phyloP scores from a whole-genome alignment of 116 monocot genomes.

The Thalassia testudinum region DNA sequence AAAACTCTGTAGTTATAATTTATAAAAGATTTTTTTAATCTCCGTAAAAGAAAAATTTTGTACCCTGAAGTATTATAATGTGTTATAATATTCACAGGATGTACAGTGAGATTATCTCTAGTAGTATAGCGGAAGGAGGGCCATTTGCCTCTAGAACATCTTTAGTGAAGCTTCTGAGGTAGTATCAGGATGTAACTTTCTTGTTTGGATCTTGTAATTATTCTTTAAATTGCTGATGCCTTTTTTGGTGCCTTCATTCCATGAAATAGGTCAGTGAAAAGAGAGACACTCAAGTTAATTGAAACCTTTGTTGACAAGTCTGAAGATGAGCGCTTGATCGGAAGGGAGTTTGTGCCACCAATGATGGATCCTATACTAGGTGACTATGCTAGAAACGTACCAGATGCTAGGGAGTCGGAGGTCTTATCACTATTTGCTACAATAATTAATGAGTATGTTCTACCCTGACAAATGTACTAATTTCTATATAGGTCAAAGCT shows the following conservation, averaged over 20 bases:
- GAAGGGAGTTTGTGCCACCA: slow-evolving; percentile 96
- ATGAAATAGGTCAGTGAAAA: slow-evolving; percentile 77
- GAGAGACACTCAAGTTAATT: slow-evolving; percentile 90
- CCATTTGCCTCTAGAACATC: slow-evolving; percentile 94
- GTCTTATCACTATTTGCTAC: slow-evolving; percentile 91
- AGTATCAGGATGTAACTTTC: too few relatives aligned
- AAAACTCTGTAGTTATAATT: too few relatives aligned
- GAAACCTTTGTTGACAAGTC: slow-evolving; percentile 98
- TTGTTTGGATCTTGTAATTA: neutral
- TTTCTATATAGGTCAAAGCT: too few relatives aligned
- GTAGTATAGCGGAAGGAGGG: slow-evolving; percentile 89
- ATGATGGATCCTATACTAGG: slow-evolving; percentile 99
- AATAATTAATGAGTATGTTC: slow-evolving; percentile 79
- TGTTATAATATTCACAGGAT: slow-evolving; percentile 84
- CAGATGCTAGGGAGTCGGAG: slow-evolving; percentile 99
- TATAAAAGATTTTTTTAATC: too few relatives aligned
- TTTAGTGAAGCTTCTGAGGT: slow-evolving; percentile 93
- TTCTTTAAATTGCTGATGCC: neutral
- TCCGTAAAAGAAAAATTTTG: too few relatives aligned
- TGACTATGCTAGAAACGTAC: slow-evolving; percentile 95
- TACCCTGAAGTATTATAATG: too few relatives aligned
- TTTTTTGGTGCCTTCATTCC: too few relatives aligned
- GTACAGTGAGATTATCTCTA: slow-evolving; percentile 99
- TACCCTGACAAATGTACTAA: too few relatives aligned
- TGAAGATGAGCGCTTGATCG: slow-evolving; percentile 80